Percentiles rank a stretch among this genome's conserved stretches.
Evolutionary conservation across 2,329 filamentous ascomycete genomes (phyloP).

Genomic region (Epicoccum sorghinum): DNA sequence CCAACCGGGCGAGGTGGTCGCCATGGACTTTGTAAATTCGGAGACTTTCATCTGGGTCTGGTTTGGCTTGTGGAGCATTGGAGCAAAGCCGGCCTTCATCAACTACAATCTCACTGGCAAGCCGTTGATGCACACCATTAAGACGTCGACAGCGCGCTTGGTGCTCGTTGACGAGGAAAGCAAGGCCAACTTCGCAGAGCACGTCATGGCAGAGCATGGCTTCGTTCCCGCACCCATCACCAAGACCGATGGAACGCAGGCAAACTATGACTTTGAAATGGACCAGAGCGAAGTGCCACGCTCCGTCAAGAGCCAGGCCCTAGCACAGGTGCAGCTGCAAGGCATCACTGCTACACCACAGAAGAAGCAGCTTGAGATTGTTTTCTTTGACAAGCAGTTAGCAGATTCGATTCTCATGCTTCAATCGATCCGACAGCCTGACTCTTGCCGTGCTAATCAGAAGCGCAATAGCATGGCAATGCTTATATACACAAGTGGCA

Average conservation of each 20-base stretch:
- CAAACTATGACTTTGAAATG: conserved; percentile 33
- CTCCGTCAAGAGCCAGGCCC: conserved; percentile 28
- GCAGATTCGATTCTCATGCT: conserved; percentile 36
- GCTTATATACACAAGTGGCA: conserved; percentile 50
- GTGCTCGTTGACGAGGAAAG: conserved; percentile 64
- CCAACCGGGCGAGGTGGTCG: conserved; percentile 45
- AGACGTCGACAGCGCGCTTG: conserved; percentile 61
- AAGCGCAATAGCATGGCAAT: conserved; percentile 39
- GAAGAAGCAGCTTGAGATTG: conserved; percentile 33
- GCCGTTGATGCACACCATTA: conserved; percentile 58
- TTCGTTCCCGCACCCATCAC: conserved; percentile 19
- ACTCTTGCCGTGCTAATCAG: conserved; percentile 34
- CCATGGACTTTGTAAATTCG: conserved; percentile 48
- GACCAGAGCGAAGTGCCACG: conserved; percentile 27
- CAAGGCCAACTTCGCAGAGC: conserved; percentile 35
- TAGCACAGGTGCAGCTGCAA: conserved; percentile 12
- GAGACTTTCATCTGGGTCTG: conserved; percentile 47
- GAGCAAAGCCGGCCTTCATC: conserved; percentile 48
- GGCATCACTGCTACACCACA: conserved; percentile 17
- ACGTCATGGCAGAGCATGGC: conserved; percentile 38
- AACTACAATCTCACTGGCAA: conserved; percentile 49
- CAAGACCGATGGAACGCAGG: conserved; percentile 15
- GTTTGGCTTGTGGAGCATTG: conserved; percentile 48
- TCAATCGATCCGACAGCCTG: conserved; percentile 37
- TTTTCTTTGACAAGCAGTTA: conserved; percentile 40